Evolutionary conservation across 2,329 filamentous ascomycete genomes (phyloP).

Genomic region (Ophiostoma pallidulum): DNA sequence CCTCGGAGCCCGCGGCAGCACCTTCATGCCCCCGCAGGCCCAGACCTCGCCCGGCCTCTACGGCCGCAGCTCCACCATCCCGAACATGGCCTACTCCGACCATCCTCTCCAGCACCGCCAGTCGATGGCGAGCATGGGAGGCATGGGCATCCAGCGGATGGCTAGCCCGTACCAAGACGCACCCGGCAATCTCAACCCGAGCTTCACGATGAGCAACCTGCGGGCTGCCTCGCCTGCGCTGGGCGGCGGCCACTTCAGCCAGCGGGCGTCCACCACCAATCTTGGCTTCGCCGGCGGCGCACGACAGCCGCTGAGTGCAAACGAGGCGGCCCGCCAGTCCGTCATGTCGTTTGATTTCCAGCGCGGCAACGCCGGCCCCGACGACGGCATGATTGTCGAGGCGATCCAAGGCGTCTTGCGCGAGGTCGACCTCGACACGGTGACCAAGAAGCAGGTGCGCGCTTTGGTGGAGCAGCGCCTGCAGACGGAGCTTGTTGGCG

Average conservation of each 20-base stretch:
- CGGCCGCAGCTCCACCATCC: slow-evolving; percentile 34
- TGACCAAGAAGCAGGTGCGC: slow-evolving; percentile 95
- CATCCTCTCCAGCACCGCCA: slow-evolving; percentile 51
- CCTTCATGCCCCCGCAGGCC: slow-evolving; percentile 76
- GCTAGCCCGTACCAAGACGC: slow-evolving; percentile 51
- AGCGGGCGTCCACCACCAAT: slow-evolving; percentile 33
- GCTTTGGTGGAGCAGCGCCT: slow-evolving; percentile 87
- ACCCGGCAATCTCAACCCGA: slow-evolving; percentile 27
- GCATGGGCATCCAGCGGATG: slow-evolving; percentile 37
- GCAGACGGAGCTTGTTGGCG: slow-evolving; percentile 78
- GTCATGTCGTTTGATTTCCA: slow-evolving; percentile 52
- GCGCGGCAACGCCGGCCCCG: slow-evolving; percentile 53
- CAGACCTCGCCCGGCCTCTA: slow-evolving; percentile 58
- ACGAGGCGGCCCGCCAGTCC: slow-evolving; percentile 36
- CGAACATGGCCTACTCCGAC: slow-evolving; percentile 38
- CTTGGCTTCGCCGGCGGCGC: slow-evolving; percentile 40
- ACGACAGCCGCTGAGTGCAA: slow-evolving; percentile 35
- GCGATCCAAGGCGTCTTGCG: slow-evolving; percentile 72
- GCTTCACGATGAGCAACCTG: slow-evolving; percentile 54
- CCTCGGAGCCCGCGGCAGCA: slow-evolving; percentile 57
- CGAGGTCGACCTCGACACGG: slow-evolving; percentile 90
- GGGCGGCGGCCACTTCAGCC: slow-evolving; percentile 26
- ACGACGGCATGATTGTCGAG: slow-evolving; percentile 71
- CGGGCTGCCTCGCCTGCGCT: slow-evolving; percentile 39
- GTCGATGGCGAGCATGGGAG: slow-evolving; percentile 62